Conservation (phyloP, 2,329 filamentous ascomycete genomes). For the Diaporthe citriasiana region DNA sequence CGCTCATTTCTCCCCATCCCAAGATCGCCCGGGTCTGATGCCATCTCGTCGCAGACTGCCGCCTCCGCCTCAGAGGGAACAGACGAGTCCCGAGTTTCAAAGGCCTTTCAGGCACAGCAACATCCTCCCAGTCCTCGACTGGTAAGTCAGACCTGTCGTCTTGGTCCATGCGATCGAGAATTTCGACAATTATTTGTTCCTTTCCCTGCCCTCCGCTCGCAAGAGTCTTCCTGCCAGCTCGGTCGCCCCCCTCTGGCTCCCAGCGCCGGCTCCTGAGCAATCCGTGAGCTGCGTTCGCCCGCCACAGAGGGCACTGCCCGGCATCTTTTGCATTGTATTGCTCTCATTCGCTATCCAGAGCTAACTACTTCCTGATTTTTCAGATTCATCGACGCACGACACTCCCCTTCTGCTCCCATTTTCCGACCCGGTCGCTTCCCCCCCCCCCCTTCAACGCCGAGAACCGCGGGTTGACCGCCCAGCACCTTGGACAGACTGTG, state of each 20-base stretch:
- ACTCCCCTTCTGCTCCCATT: slow-evolving; percentile 10
- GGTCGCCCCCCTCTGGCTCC: slow-evolving; percentile 30
- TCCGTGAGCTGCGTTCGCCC: slow-evolving; percentile 27
- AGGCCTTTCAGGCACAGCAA: slow-evolving; percentile 48
- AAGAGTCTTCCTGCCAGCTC: slow-evolving; percentile 37
- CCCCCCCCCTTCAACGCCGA: slow-evolving; percentile 39
- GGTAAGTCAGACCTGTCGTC: slow-evolving; percentile 54
- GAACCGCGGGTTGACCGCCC: slow-evolving; percentile 42
- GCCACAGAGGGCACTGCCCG: background rate
- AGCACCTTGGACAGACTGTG: slow-evolving; percentile 35
- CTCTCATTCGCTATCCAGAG: slow-evolving; percentile 12
- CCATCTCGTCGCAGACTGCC: slow-evolving; percentile 45
- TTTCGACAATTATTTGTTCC: slow-evolving; percentile 29
- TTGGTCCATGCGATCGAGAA: slow-evolving; percentile 54
- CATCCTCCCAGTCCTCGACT: slow-evolving; percentile 50
- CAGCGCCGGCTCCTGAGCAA: slow-evolving; percentile 25
- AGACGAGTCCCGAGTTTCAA: slow-evolving; percentile 46
- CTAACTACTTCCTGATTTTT: slow-evolving; percentile 20
- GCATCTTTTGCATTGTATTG: slow-evolving; percentile 11
- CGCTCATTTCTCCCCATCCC: slow-evolving; percentile 26
- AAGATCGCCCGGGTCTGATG: slow-evolving; percentile 36
- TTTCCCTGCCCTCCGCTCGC: slow-evolving; percentile 43
- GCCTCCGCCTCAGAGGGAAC: slow-evolving; percentile 46
- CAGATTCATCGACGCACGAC: slow-evolving; percentile 29
- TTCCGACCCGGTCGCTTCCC: slow-evolving; percentile 25